Percentiles rank a stretch among this genome's conserved stretches.
phyloP scores from a whole-genome alignment of 2,329 filamentous ascomycete genomes.

The Anthostomella pinea region DNA sequence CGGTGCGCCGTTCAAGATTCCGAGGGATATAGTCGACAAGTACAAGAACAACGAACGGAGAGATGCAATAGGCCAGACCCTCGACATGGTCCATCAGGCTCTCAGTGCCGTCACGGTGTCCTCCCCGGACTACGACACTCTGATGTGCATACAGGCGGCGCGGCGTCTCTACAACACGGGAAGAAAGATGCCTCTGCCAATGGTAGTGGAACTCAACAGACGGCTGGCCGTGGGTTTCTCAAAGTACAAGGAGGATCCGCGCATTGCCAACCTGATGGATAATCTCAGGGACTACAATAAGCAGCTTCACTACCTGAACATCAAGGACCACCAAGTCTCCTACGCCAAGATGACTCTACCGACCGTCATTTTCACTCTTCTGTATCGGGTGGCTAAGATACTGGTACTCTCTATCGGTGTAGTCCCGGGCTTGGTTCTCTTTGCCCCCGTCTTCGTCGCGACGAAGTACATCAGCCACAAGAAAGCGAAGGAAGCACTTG shows the following conservation, averaged over 20 bases:
- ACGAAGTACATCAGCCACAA: conserved; percentile 78
- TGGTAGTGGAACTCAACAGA: conserved; percentile 91
- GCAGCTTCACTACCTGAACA: conserved; percentile 77
- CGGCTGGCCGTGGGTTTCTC: conserved; percentile 88
- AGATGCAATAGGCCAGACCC: conserved; percentile 79
- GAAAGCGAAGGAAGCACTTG: conserved; percentile 80
- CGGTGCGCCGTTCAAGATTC: conserved; percentile 82
- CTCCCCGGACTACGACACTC: conserved; percentile 88
- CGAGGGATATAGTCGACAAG: conserved; percentile 75
- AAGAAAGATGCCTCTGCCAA: conserved; percentile 87
- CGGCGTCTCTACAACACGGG: conserved; percentile 90
- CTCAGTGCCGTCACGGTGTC: conserved; percentile 88
- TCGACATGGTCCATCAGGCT: conserved; percentile 83
- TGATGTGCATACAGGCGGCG: conserved; percentile 95
- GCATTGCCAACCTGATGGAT: conserved; percentile 72
- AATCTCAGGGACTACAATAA: conserved; percentile 83
- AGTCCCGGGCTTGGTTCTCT: conserved; percentile 81
- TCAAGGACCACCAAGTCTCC: conserved; percentile 91
- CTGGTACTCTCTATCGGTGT: conserved; percentile 74
- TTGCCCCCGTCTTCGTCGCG: conserved; percentile 82
- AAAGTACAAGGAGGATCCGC: conserved; percentile 85
- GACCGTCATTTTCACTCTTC: conserved; percentile 70
- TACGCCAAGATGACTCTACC: conserved; percentile 81
- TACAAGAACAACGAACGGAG: conserved; percentile 81
- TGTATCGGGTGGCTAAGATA: conserved; percentile 80